phyloP scores from a whole-genome alignment of 768 basidiomycete genomes.

The Termitomyces sp. region DNA sequence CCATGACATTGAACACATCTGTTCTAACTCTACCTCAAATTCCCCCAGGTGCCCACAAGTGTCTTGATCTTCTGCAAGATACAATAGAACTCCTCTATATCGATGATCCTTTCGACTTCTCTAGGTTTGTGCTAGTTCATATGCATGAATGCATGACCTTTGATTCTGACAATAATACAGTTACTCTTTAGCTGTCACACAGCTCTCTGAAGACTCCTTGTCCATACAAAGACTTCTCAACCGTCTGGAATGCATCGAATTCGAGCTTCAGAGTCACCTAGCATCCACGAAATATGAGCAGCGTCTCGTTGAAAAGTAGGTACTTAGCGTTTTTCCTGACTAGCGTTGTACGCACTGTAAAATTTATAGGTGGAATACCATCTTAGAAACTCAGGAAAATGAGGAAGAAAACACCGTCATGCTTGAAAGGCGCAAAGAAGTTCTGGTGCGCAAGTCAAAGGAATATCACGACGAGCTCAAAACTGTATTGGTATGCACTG shows the following conservation, averaged over 20 bases:
- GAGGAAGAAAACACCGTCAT: constrained; percentile 21
- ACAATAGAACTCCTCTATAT: not conserved
- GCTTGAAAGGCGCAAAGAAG: constrained; percentile 35
- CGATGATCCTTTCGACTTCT: constrained; percentile 4
- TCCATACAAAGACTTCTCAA: constrained; percentile 26
- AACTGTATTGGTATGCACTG: constrained; percentile 21
- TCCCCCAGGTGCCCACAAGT: not conserved
- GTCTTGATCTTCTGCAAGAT: not conserved
- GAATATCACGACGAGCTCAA: constrained; percentile 40
- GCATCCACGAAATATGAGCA: constrained; percentile 29
- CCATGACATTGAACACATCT: not conserved
- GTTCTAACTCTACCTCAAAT: not conserved
- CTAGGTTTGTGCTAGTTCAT: not conserved
- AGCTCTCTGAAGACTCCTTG: constrained; percentile 26
- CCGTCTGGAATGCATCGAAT: constrained; percentile 28
- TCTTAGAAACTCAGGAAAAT: constrained; percentile 19
- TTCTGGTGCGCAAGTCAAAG: constrained; percentile 38
- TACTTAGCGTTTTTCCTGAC: not conserved
- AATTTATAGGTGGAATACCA: constrained; percentile 30
- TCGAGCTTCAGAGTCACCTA: constrained; percentile 31
- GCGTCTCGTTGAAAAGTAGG: constrained; percentile 32
- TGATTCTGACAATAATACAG: constrained; percentile 16
- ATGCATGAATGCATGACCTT: not conserved
- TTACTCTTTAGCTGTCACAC: constrained; percentile 30
- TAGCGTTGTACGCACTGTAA: not conserved